Evolutionary conservation across 768 basidiomycete genomes (phyloP), one percentile per base, ranked within the genome.

Genomic region (Pleurotus citrinopileatus): DNA sequence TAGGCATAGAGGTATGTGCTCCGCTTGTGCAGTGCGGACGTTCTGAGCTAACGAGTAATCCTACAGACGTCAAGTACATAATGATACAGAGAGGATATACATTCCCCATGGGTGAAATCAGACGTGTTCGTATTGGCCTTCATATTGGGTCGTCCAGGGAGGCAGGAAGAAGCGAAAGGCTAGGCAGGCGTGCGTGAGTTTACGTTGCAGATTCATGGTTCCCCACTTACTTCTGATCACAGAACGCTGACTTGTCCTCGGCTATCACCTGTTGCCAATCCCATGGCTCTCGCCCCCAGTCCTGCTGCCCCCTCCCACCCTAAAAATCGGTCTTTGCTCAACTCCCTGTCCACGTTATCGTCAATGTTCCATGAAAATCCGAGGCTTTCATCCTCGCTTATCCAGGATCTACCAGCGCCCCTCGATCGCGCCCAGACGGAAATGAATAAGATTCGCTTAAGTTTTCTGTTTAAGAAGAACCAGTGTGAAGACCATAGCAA

Each of bases 401-500:
- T 72, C 73, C 77, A 82, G 51, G 72, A 80, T 36, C 79, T 71
- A 15, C 74, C 72, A 17, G 82, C 73, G 45, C 81, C 80, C 61
- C 79, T 80, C 27, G 87, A 86, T 40, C 88, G 82, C 5, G 94
- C 92, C 92, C 94, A 97, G 19, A 93, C 85, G 1, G 92, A 89
- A 55, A 97, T 81, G 72, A 96, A 98, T 53, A 98, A 71, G 62
- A 98, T 83, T 19, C 95, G 85, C 74, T 95, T 97, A 71, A 86
- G 73, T 74, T 93, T 95, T 63, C 88, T 82, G 76, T 94, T 96
- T 63, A 93, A 75, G 75, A 98, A 96, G 77, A 98, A 98, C 87
- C 93, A 96, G 67, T 96, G 92, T 9, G 91, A 92, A 28, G 91
- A 94, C 95, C 95, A 98, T 5, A 98, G 77, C 54, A 98, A 73